Base-by-base conservation (phyloP, 805 yeast genomes). In the Hanseniaspora lindneri region DNA sequence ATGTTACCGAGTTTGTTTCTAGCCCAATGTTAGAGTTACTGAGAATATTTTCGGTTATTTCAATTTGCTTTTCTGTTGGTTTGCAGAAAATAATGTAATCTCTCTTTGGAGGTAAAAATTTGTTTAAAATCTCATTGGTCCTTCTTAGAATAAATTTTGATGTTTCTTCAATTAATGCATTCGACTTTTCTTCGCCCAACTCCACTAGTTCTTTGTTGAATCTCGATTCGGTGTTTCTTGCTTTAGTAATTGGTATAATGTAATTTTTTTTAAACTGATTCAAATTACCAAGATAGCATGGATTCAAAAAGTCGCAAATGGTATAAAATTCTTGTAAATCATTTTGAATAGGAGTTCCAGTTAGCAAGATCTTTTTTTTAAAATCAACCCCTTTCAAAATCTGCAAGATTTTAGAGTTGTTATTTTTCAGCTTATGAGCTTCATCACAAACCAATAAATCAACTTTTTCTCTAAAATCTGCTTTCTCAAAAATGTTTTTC, bases 341-440 rank as follows among this genome's bases (percentile, higher is more conserved):
- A 63, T 92, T 92, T 60, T 92, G 98, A 30, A 92, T 85, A 0
- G 95, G 96, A 0, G 96, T 86, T 0, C 96, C 98, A 0, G 95
- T 77, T 6, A 92, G 66, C 4, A 89, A 58, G 2, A 89, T 66
- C 52, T 80, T 76, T 37, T 70, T 74, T 7, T 68, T 67, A 3
- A 80, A 71, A 36, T 76, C 66, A 16, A 87, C 62, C 1, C 69
- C 56, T 35, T 73, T 75, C 46, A 89, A 66, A 0, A 79, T 76
- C 51, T 76, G 77, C 44, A 86, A 66, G 0, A 83, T 77, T 61
- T 85, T 87, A 51, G 83, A 85, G 9, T 77, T 67, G 4, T 76
- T 70, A 55, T 77, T 83, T 56, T 89, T 92, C 54, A 92, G 69
- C 42, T 95, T 70, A 61, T 92, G 98, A 2, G 97, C 98, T 60